Percentiles rank a stretch among this genome's conserved stretches.
Conservation (phyloP, 805 yeast genomes). For the Myxozyma neotropica region DNA sequence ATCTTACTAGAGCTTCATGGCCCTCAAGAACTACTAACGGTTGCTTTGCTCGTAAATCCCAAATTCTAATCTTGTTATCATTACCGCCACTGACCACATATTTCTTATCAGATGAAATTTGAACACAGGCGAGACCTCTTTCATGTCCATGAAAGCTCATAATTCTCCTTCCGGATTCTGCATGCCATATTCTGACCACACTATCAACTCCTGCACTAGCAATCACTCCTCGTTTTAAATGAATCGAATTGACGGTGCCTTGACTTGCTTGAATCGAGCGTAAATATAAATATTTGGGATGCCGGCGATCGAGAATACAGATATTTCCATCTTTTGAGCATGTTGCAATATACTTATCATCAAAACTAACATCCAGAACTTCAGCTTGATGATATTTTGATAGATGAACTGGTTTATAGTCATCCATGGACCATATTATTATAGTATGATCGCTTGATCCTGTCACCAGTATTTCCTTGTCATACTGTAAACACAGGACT, state of each 20-base stretch:
- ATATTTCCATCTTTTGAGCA: conserved; percentile 44
- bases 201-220: conserved; percentile 62
- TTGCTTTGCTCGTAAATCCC: conserved; percentile 47
- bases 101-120: conserved; percentile 68
- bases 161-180: conserved; percentile 66
- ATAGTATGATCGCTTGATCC: conserved; percentile 44
- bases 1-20: conserved; percentile 83
- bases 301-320: conserved; percentile 38
- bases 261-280: conserved; percentile 38
- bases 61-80: conserved; percentile 81
- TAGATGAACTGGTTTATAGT: conserved; percentile 35
- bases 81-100: conserved; percentile 82
- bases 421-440: conserved; percentile 40
- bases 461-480: conserved; percentile 39
- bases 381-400: conserved; percentile 38
- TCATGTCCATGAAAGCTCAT: conserved; percentile 75
- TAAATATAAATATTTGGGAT: conserved; percentile 22
- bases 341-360: conserved; percentile 38
- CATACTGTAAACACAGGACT: conserved; percentile 40
- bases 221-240: conserved; percentile 35
- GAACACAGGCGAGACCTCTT: conserved; percentile 82
- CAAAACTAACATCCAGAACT: conserved; percentile 40
- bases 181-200: conserved; percentile 81
- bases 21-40: conserved; percentile 6
- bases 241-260: conserved; percentile 46